These are phyloP conservation scores for Alternaria consortialis DNA, from an alignment of 2,329 filamentous ascomycete genomes.

Conservation along the genomic window DNA sequence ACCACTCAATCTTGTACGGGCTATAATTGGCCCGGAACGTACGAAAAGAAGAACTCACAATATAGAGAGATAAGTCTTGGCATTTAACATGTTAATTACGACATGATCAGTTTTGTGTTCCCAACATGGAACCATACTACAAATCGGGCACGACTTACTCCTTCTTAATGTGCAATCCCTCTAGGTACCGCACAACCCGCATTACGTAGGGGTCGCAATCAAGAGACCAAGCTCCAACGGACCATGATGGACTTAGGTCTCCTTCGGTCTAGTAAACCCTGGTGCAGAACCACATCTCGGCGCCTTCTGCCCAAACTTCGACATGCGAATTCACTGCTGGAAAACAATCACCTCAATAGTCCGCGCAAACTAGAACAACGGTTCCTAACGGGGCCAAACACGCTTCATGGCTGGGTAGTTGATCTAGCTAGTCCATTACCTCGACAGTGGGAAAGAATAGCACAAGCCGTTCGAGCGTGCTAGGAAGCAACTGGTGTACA, in stretches of 20 bases:
- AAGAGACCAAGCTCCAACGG: not conserved
- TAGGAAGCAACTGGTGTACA: too few species aligned
- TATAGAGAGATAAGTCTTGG: not conserved
- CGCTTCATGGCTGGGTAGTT: too few species aligned
- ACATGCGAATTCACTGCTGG: not conserved
- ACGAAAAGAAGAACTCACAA: not conserved
- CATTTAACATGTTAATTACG: not conserved
- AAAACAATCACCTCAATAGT: not conserved
- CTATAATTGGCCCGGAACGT: not conserved
- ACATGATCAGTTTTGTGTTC: not conserved
- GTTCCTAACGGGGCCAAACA: fast-evolving
- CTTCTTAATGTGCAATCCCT: not conserved
- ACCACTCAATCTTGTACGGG: not conserved
- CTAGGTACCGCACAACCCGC: not conserved
- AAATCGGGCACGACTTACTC: not conserved
- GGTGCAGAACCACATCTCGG: not conserved
- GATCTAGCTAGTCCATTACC: not conserved
- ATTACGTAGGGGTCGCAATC: not conserved
- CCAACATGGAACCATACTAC: not conserved
- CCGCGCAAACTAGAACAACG: not conserved
- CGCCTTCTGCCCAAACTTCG: not conserved
- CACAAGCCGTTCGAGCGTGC: too few species aligned
- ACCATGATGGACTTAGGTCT: not conserved
- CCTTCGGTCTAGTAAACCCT: not conserved
- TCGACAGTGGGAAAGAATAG: too few species aligned